Percentiles rank a stretch among this genome's conserved stretches.
phyloP scores from a whole-genome alignment of 2,329 filamentous ascomycete species.

The Aspergillus quadrilineatus region DNA sequence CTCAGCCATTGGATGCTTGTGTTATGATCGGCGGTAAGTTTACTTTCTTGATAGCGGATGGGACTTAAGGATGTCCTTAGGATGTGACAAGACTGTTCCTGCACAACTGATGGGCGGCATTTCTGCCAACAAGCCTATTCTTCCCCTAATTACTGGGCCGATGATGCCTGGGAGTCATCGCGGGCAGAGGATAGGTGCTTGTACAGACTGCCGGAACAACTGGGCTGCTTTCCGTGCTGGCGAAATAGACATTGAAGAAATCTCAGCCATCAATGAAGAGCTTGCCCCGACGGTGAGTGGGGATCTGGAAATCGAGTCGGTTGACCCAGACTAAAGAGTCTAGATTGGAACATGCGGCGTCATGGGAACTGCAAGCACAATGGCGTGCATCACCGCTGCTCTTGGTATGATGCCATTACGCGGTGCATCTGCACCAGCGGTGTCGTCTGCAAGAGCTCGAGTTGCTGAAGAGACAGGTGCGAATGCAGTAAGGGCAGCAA shows the following conservation, averaged over 20 bases:
- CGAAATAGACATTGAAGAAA: constrained; percentile 69
- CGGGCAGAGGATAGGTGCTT: constrained; percentile 66
- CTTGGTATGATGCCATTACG: constrained; percentile 55
- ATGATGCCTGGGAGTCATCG: constrained; percentile 72
- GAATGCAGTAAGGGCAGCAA: constrained; percentile 48
- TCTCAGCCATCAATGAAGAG: constrained; percentile 68
- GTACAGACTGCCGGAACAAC: constrained; percentile 71
- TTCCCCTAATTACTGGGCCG: constrained; percentile 68
- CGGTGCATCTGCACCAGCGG: constrained; percentile 55
- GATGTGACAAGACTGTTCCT: constrained; percentile 72
- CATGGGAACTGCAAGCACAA: constrained; percentile 59
- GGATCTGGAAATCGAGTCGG: background rate
- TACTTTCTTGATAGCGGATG: background rate
- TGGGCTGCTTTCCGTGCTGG: constrained; percentile 70
- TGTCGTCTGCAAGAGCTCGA: constrained; percentile 52
- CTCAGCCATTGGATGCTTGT: constrained; percentile 68
- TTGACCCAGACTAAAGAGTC: background rate
- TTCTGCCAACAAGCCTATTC: constrained; percentile 69
- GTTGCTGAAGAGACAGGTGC: constrained; percentile 57
- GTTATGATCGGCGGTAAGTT: constrained; percentile 63
- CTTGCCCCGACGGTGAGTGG: constrained; percentile 64
- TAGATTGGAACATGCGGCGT: constrained; percentile 56
- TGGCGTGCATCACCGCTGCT: constrained; percentile 55
- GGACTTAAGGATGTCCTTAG: constrained; percentile 37
- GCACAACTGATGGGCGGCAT: constrained; percentile 75